A percentile compares a stretch with the other conserved stretches of the same genome.
These are phyloP conservation scores for Acacia confusa DNA, from an alignment of 306 rosid species.

Conservation along the genomic window DNA sequence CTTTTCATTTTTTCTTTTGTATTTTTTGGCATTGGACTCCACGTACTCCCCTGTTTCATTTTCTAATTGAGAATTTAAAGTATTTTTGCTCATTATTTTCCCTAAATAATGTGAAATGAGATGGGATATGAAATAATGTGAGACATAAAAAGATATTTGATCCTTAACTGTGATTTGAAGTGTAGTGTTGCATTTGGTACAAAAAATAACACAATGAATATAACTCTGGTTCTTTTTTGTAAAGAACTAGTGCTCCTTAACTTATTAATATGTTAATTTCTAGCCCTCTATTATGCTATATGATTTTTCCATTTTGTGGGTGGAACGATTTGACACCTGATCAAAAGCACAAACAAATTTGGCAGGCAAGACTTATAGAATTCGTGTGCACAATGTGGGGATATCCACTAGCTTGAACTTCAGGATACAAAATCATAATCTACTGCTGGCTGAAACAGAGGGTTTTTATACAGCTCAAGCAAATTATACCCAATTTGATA, in stretches of 20 bases:
- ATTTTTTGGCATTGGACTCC: neutral
- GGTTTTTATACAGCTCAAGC: conserved; percentile 67
- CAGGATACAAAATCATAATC: conserved; percentile 78
- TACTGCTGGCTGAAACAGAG: conserved; percentile 77
- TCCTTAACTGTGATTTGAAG: neutral
- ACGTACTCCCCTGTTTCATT: neutral
- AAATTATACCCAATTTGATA: conserved; percentile 69
- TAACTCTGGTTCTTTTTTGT: neutral
- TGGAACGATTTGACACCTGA: neutral
- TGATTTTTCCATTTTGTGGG: neutral
- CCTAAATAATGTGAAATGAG: neutral
- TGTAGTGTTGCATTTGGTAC: neutral
- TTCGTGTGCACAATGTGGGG: conserved; percentile 89
- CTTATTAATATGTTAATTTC: neutral
- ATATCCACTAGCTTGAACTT: conserved; percentile 81
- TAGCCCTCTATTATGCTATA: neutral
- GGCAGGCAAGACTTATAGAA: conserved; percentile 83
- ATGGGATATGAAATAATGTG: neutral
- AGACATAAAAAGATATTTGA: neutral
- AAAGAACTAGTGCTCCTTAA: neutral
- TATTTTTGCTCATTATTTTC: neutral
- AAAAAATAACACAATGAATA: neutral
- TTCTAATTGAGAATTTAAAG: neutral
- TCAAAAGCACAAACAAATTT: conserved; percentile 16
- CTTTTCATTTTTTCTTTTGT: neutral